Evolutionary conservation across 2,329 filamentous ascomycete genomes (phyloP).

Genomic region (Raffaelea albimanens): DNA sequence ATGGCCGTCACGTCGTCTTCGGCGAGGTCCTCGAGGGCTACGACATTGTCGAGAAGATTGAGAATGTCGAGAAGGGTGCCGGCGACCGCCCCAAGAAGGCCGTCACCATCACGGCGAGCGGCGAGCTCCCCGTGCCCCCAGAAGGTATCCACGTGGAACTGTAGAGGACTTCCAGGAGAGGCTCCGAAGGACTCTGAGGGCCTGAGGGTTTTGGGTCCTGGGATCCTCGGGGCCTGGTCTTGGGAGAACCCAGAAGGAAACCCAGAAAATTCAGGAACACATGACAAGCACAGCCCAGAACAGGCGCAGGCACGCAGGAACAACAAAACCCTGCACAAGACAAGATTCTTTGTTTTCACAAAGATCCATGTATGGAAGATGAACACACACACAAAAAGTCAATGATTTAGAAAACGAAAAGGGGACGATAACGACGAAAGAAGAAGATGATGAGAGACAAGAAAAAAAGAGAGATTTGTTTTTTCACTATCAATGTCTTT

Average conservation of each 20-base stretch:
- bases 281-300: no score
- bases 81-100: constrained; percentile 60
- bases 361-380: no score
- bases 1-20: constrained; percentile 79
- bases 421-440: no score
- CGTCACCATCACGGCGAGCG: constrained; percentile 74
- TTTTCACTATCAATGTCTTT: neutral
- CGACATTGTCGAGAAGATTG: constrained; percentile 70
- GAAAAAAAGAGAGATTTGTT: neutral
- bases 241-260: neutral
- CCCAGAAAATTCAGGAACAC: no score
- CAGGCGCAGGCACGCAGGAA: no score
- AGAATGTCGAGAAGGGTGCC: constrained; percentile 55
- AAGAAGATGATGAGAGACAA: neutral
- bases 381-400: neutral
- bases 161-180: constrained; percentile 33
- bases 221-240: no score
- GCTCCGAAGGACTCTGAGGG: neutral
- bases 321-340: neutral
- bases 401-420: neutral
- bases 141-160: constrained; percentile 93
- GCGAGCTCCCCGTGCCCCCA: constrained; percentile 71
- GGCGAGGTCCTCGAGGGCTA: constrained; percentile 83
- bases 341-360: neutral
- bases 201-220: no score